Evolutionary conservation across 176 grass and related monocot species (phyloP).

Genomic region (Lolium rigidum): DNA sequence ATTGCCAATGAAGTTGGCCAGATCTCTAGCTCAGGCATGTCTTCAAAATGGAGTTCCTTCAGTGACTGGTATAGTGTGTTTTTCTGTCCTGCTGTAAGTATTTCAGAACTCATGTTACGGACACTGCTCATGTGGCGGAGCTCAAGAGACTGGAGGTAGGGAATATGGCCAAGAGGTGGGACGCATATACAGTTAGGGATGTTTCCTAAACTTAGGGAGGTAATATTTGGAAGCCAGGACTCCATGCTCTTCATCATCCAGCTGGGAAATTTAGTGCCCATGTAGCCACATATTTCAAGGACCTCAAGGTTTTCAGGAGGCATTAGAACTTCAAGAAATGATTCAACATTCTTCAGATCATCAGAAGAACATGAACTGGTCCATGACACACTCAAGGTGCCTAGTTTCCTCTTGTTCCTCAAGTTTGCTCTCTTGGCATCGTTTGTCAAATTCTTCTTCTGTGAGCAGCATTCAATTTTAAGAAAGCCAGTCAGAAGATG

Average conservation of each 20-base stretch:
- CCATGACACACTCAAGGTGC: slow-evolving; percentile 55
- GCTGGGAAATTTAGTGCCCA: slow-evolving; percentile 41
- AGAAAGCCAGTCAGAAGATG: slow-evolving; percentile 48
- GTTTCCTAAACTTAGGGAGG: slow-evolving; percentile 55
- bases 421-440: slow-evolving; percentile 46
- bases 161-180: slow-evolving; percentile 50
- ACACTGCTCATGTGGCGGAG: slow-evolving; percentile 50
- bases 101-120: slow-evolving; percentile 38
- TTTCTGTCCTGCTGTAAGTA: slow-evolving; percentile 15
- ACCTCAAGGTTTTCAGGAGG: slow-evolving; percentile 54
- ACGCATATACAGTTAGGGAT: slow-evolving; percentile 52
- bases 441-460: slow-evolving; percentile 25
- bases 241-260: slow-evolving; percentile 55
- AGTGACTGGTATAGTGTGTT: slow-evolving; percentile 49
- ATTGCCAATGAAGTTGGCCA: slow-evolving; percentile 46
- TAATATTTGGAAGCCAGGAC: slow-evolving; percentile 47
- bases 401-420: slow-evolving; percentile 51
- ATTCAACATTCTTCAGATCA: slow-evolving; percentile 18
- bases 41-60: slow-evolving; percentile 57
- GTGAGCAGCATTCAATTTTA: slow-evolving; percentile 33
- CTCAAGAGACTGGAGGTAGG: slow-evolving; percentile 47
- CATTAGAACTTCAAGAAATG: slow-evolving; percentile 52
- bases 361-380: neutral
- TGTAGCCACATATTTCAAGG: slow-evolving; percentile 52
- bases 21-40: slow-evolving; percentile 54